A percentile compares a stretch with the other conserved stretches of the same genome.
phyloP scores from a whole-genome alignment of 768 basidiomycete genomes.

The Lactifluus pinguis region DNA sequence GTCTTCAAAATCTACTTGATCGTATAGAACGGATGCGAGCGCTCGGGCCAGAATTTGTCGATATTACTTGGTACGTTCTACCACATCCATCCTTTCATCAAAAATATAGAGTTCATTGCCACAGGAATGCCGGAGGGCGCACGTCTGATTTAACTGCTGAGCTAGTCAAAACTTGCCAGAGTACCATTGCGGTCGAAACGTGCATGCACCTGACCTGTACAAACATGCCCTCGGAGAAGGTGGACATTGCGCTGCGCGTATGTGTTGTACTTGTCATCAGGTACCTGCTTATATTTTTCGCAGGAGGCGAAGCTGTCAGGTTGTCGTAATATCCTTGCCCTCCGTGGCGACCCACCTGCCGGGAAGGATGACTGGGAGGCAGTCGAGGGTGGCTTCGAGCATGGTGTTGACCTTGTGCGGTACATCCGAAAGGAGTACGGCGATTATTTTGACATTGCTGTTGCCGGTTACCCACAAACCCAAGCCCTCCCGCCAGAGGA shows the following conservation, averaged over 20 bases:
- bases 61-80: conserved; percentile 76
- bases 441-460: conserved; percentile 93
- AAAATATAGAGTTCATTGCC: conserved; percentile 3
- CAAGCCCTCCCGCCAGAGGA: conserved; percentile 66
- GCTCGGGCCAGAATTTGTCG: conserved; percentile 94
- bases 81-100: conserved; percentile 1
- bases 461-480: conserved; percentile 87
- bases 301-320: conserved; percentile 87
- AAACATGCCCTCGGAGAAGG: conserved; percentile 95
- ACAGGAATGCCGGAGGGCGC: conserved; percentile 92
- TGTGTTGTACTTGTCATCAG: neutral
- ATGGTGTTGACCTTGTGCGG: conserved; percentile 85
- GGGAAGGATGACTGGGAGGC: conserved; percentile 91
- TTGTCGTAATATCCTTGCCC: conserved; percentile 87
- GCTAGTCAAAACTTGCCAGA: conserved; percentile 90
- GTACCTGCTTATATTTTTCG: neutral
- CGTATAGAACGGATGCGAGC: conserved; percentile 98
- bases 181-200: conserved; percentile 88
- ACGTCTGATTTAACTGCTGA: conserved; percentile 92
- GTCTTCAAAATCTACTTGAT: conserved; percentile 91
- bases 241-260: conserved; percentile 84
- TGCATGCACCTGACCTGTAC: conserved; percentile 99
- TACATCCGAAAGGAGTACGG: conserved; percentile 78
- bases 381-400: conserved; percentile 81
- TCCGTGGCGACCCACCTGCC: conserved; percentile 85